A percentile compares a stretch with the other conserved stretches of the same genome.
phyloP scores from a whole-genome alignment of 805 yeast genomes.

The Hemisphaericaspora nanyangensis region DNA sequence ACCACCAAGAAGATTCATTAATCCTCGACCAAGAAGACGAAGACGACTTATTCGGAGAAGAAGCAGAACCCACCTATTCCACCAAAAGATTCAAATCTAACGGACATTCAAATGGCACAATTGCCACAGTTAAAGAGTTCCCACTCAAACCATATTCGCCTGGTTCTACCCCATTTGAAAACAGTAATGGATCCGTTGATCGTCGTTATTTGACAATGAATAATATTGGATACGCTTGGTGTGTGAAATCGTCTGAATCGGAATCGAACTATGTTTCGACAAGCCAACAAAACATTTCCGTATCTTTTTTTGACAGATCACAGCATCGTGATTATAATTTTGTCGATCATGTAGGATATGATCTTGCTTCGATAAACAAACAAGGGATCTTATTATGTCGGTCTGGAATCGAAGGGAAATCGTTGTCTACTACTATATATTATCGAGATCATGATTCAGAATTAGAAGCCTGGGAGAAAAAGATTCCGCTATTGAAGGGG shows the following conservation, averaged over 20 bases:
- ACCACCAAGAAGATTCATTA: constrained; percentile 31
- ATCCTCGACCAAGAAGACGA: constrained; percentile 33
- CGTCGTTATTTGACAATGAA: constrained; percentile 81
- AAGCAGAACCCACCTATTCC: background rate
- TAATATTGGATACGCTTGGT: constrained; percentile 75
- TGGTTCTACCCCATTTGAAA: constrained; percentile 73
- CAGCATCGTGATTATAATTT: constrained; percentile 79
- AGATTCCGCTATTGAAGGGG: constrained; percentile 46
- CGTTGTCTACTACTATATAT: constrained; percentile 42
- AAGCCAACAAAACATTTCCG: constrained; percentile 73
- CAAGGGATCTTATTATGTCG: constrained; percentile 60
- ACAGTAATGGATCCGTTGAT: constrained; percentile 28
- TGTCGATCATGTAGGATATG: constrained; percentile 67
- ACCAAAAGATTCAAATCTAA: constrained; percentile 3
- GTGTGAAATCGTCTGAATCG: constrained; percentile 43
- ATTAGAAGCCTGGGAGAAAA: constrained; percentile 68
- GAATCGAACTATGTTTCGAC: constrained; percentile 10
- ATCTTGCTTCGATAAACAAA: constrained; percentile 68
- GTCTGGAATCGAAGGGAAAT: constrained; percentile 22
- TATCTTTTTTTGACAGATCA: constrained; percentile 79
- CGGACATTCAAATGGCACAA: background rate
- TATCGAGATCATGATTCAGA: constrained; percentile 56
- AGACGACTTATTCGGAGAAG: constrained; percentile 10
- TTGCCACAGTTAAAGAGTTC: background rate
- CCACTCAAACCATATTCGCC: constrained; percentile 65